A percentile compares a stretch with the other conserved stretches of the same genome.
Evolutionary conservation across 179 eudicot species (phyloP).

Genomic region (Amaranthus tricolor): DNA sequence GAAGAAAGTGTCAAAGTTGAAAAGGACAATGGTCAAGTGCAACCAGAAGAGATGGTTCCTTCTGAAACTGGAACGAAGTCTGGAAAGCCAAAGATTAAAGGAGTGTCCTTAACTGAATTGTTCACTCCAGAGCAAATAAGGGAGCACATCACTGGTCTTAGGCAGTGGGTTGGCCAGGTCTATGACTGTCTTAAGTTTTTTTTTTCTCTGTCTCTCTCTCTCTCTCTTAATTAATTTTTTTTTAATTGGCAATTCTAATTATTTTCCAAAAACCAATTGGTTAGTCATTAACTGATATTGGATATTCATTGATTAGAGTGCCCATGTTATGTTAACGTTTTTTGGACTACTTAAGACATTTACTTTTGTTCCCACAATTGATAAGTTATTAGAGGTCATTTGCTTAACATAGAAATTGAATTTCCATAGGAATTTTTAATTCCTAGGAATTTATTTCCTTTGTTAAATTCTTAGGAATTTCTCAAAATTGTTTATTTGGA

Average conservation of each 20-base stretch:
- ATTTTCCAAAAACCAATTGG: no score
- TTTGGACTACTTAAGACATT: background rate
- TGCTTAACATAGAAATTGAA: background rate
- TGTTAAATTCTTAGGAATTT: no score
- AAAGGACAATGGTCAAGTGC: slow-evolving; percentile 45
- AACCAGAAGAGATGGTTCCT: slow-evolving; percentile 42
- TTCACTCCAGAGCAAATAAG: slow-evolving; percentile 94
- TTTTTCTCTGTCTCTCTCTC: slow-evolving; percentile 29
- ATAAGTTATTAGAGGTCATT: background rate
- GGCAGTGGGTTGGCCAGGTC: slow-evolving; percentile 99
- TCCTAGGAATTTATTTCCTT: background rate
- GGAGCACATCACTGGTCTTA: slow-evolving; percentile 83
- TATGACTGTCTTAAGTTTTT: no score
- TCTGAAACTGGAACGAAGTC: slow-evolving; percentile 66
- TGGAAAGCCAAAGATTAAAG: slow-evolving; percentile 87
- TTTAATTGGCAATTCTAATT: background rate
- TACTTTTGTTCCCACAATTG: background rate
- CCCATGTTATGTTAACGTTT: no score
- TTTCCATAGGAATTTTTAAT: background rate
- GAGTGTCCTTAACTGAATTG: slow-evolving; percentile 88
- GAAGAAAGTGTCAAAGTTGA: slow-evolving; percentile 53
- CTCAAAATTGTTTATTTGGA: no score
- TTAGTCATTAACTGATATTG: no score
- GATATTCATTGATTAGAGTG: no score
- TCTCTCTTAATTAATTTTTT: background rate